These are phyloP conservation scores for Geotrichum histeridarum DNA, from an alignment of 1,139 yeast species.

Conservation along the genomic window DNA sequence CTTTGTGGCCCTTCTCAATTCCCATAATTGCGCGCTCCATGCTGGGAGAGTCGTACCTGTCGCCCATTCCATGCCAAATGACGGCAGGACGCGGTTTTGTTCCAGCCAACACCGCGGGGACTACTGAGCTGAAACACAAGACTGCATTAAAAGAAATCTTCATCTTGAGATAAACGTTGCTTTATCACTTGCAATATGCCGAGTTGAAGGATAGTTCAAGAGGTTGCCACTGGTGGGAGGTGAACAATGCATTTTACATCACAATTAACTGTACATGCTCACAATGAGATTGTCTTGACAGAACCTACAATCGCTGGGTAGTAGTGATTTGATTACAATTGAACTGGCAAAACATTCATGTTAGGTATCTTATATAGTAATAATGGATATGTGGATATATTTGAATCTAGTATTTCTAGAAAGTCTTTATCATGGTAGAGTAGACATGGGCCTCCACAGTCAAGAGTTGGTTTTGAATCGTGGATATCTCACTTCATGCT, in stretches of 20 bases:
- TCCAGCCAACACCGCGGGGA: background rate
- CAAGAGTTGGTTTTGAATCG: background rate
- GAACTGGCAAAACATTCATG: background rate
- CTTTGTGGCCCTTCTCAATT: constrained; percentile 48
- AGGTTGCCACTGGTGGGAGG: too few species aligned
- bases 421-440: background rate
- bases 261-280: too few species aligned
- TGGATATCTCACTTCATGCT: background rate
- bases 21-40: constrained; percentile 47
- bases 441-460: background rate
- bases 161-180: background rate
- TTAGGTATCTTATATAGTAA: background rate
- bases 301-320: too few species aligned
- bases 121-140: background rate
- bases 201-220: too few species aligned
- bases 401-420: background rate
- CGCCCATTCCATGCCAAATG: constrained; percentile 85
- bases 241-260: too few species aligned
- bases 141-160: background rate
- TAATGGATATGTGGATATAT: background rate
- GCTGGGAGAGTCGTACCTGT: constrained; percentile 59
- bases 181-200: too few species aligned
- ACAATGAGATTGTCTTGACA: too few species aligned
- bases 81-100: constrained; percentile 48
- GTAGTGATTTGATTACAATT: too few species aligned